Conservation (phyloP, 1,284 basidiomycete genomes). For the Tilletia indica region DNA sequence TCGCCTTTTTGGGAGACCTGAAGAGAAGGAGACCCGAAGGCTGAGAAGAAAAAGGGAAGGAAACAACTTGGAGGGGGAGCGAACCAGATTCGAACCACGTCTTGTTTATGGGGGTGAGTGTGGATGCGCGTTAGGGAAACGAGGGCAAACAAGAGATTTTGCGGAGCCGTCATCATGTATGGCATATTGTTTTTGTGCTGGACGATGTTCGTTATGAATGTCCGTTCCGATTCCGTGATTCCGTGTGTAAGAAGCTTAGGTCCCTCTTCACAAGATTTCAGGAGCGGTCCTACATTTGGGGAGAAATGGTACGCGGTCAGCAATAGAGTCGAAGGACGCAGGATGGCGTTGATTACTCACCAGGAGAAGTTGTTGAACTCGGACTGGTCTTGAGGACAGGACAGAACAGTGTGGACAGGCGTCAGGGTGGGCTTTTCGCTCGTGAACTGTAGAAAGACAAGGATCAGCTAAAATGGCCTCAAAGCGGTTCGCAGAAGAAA, state of each 20-base stretch:
- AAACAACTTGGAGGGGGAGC: not conserved
- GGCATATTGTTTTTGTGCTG: too few relatives aligned
- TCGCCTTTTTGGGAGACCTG: too few relatives aligned
- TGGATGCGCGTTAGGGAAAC: not conserved
- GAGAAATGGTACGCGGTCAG: not conserved
- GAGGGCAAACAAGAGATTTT: too few relatives aligned
- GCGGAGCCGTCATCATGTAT: too few relatives aligned
- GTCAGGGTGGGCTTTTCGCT: slow-evolving; percentile 94
- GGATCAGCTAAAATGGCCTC: not conserved
- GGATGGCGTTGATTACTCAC: slow-evolving; percentile 22
- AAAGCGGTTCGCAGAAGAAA: too few relatives aligned
- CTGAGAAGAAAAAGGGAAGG: not conserved
- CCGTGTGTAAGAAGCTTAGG: not conserved
- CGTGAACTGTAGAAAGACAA: slow-evolving; percentile 65
- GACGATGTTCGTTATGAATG: too few relatives aligned
- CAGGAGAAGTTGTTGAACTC: slow-evolving; percentile 52
- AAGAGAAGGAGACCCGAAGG: too few relatives aligned
- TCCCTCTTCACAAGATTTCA: not conserved
- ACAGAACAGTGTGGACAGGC: slow-evolving; percentile 91
- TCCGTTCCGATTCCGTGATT: not conserved
- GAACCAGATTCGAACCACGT: too few relatives aligned
- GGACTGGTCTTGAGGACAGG: slow-evolving; percentile 81
- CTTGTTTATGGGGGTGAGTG: not conserved
- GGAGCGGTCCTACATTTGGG: slow-evolving; percentile 4
- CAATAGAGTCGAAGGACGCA: not conserved